Evolutionary conservation across 768 basidiomycete genomes (phyloP).

Genomic region (Pluteus cervinus): DNA sequence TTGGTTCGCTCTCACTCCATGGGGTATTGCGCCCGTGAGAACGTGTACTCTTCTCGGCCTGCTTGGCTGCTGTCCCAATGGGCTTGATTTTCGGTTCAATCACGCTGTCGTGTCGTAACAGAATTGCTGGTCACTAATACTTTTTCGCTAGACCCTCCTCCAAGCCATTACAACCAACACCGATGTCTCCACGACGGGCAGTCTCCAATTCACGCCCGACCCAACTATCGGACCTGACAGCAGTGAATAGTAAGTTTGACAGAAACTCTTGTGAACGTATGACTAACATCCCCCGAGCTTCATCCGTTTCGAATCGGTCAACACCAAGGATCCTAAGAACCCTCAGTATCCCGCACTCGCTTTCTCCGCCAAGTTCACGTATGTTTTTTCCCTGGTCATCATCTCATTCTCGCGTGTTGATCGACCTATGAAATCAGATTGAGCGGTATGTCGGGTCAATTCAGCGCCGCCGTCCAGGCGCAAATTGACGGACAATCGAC

Average conservation of each 20-base stretch:
- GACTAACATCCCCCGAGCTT: slow-evolving; percentile 42
- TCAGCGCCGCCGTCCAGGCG: slow-evolving; percentile 46
- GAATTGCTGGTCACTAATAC: too few relatives aligned
- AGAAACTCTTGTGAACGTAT: neutral
- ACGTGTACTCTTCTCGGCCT: too few relatives aligned
- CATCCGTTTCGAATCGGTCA: slow-evolving; percentile 65
- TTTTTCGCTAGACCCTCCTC: slow-evolving; percentile 39
- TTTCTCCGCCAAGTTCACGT: slow-evolving; percentile 80
- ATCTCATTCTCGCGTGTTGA: neutral
- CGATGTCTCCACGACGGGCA: slow-evolving; percentile 43
- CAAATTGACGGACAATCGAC: slow-evolving; percentile 59
- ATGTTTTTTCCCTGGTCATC: slow-evolving; percentile 17
- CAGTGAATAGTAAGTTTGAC: slow-evolving; percentile 43
- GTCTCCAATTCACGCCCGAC: slow-evolving; percentile 47
- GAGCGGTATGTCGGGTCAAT: slow-evolving; percentile 64
- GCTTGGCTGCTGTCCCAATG: too few relatives aligned
- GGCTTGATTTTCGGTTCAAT: too few relatives aligned
- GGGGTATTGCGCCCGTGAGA: too few relatives aligned
- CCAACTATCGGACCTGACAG: slow-evolving; percentile 48
- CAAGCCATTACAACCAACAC: slow-evolving; percentile 42
- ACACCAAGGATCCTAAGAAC: slow-evolving; percentile 42
- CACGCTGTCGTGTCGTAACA: too few relatives aligned
- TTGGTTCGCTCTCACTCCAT: too few relatives aligned
- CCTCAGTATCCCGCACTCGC: slow-evolving; percentile 56
- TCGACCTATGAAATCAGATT: slow-evolving; percentile 45